These are phyloP conservation scores for Pleurotus djamor DNA, from an alignment of 768 basidiomycete genomes.

Conservation along the genomic window DNA sequence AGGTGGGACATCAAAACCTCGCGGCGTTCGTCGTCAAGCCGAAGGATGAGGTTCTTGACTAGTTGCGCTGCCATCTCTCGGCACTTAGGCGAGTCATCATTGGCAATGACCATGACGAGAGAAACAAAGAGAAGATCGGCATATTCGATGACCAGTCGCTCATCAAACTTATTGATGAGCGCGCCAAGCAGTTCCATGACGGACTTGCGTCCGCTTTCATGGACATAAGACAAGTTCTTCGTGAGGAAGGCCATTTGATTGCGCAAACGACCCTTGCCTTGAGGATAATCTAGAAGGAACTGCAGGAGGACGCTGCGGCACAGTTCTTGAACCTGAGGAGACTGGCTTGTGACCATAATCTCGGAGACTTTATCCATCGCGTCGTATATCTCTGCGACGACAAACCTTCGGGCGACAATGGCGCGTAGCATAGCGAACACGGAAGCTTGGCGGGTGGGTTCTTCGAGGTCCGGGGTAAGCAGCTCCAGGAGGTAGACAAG, in stretches of 20 bases:
- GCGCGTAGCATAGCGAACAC: conserved; percentile 89
- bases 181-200: conserved; percentile 92
- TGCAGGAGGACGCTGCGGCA: conserved; percentile 88
- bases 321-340: conserved; percentile 85
- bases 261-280: conserved; percentile 87
- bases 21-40: conserved; percentile 61
- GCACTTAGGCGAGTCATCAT: conserved; percentile 90
- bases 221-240: conserved; percentile 86
- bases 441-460: conserved; percentile 78
- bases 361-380: conserved; percentile 92
- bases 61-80: conserved; percentile 85
- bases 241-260: conserved; percentile 90
- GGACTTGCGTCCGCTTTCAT: conserved; percentile 90
- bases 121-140: conserved; percentile 89
- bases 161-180: conserved; percentile 81
- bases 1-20: conserved; percentile 64
- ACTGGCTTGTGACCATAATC: conserved; percentile 92
- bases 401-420: conserved; percentile 86
- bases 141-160: conserved; percentile 70
- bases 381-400: conserved; percentile 96
- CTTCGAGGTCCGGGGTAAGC: conserved; percentile 87
- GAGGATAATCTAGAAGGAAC: conserved; percentile 96
- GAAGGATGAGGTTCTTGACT: conserved; percentile 71
- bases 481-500: conserved; percentile 85
- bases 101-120: conserved; percentile 90